phyloP scores from a whole-genome alignment of 2,329 filamentous ascomycete species.

The Pseudohalonectria lignicola region DNA sequence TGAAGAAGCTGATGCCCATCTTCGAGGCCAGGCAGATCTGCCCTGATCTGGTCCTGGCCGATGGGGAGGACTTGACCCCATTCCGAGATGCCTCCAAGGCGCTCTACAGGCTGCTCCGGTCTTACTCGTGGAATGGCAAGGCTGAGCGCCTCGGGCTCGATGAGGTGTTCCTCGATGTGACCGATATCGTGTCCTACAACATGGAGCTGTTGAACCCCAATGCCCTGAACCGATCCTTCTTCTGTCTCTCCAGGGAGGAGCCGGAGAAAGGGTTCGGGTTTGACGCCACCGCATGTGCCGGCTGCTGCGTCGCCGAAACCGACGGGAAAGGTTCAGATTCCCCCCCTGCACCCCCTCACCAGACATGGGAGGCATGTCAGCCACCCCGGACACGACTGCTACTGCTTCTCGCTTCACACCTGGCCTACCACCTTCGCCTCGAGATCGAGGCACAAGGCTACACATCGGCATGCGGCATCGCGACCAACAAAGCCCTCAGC shows the following conservation, averaged over 20 bases:
- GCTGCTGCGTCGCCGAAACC: slow-evolving; percentile 34
- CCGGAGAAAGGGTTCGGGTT: slow-evolving; percentile 73
- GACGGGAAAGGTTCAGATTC: too few relatives aligned
- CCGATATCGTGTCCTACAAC: slow-evolving; percentile 80
- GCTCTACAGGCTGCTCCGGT: slow-evolving; percentile 61
- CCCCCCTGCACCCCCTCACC: slow-evolving; percentile 12
- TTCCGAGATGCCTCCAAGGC: slow-evolving; percentile 82
- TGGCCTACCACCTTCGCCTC: slow-evolving; percentile 63
- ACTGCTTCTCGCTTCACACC: slow-evolving; percentile 71
- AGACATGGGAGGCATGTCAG: slow-evolving; percentile 7
- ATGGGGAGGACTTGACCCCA: slow-evolving; percentile 75
- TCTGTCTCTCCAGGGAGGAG: slow-evolving; percentile 61
- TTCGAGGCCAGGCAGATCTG: slow-evolving; percentile 69
- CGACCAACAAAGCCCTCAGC: slow-evolving; percentile 75
- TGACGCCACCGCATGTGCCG: slow-evolving; percentile 58
- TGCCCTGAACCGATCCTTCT: slow-evolving; percentile 61
- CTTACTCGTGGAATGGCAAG: slow-evolving; percentile 66
- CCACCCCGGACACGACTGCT: slow-evolving; percentile 49
- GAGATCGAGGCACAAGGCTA: slow-evolving; percentile 70
- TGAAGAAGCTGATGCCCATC: slow-evolving; percentile 78
- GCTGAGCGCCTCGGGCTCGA: slow-evolving; percentile 83
- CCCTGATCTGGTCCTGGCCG: slow-evolving; percentile 73
- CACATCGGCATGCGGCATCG: slow-evolving; percentile 78
- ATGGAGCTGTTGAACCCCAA: slow-evolving; percentile 55
- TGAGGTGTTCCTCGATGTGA: slow-evolving; percentile 79